Evolutionary conservation across 2,329 filamentous ascomycete species (phyloP).

Genomic region (Penicillium sp.): DNA sequence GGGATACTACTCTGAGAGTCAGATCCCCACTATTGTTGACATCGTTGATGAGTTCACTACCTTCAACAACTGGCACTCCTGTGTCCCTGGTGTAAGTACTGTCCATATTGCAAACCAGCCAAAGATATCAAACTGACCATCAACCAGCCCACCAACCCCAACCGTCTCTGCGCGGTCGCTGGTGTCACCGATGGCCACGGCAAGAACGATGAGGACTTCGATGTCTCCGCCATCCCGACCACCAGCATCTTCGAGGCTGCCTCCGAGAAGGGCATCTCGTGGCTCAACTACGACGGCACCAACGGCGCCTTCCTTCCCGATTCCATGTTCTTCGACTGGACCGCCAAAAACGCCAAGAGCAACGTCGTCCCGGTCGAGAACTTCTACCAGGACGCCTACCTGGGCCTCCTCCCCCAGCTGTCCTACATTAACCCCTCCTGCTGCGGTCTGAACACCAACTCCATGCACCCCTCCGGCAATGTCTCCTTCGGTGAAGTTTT

Average conservation of each 20-base stretch:
- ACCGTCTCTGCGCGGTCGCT: conserved; percentile 34
- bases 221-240: conserved; percentile 31
- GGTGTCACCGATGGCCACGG: conserved; percentile 33
- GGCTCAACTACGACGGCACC: conserved; percentile 36
- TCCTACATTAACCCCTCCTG: conserved; percentile 40
- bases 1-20: conserved; percentile 44
- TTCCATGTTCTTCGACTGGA: conserved; percentile 34
- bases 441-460: conserved; percentile 36
- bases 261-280: conserved; percentile 29
- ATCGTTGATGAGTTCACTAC: conserved; percentile 42
- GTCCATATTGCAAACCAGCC: not conserved
- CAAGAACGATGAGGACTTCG: conserved; percentile 29
- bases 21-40: conserved; percentile 42
- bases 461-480: conserved; percentile 32
- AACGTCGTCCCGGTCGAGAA: conserved; percentile 32
- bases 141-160: conserved; percentile 45
- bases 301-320: conserved; percentile 32
- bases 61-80: conserved; percentile 48
- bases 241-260: conserved; percentile 41
- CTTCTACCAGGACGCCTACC: conserved; percentile 36
- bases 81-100: conserved; percentile 40
- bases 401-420: conserved; percentile 32
- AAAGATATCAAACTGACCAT: conserved; percentile 8
- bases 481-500: conserved; percentile 39
- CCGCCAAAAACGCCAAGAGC: conserved; percentile 23